These are phyloP conservation scores for Emericellopsis cladophorae DNA, from an alignment of 2,329 filamentous ascomycete genomes.

Conservation along the genomic window DNA sequence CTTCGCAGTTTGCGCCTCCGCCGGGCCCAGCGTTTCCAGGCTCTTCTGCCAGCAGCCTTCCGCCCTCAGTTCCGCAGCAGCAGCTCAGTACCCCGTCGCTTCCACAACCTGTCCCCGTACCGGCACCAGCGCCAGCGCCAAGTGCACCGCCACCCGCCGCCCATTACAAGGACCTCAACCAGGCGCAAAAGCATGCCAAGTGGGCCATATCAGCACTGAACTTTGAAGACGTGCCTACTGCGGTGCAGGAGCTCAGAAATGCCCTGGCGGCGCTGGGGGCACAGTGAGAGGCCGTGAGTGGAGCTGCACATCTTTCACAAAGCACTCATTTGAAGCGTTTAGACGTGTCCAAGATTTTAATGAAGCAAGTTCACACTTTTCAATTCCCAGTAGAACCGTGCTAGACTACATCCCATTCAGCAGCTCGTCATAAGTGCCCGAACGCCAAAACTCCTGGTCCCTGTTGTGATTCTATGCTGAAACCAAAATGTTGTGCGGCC, in stretches of 20 bases:
- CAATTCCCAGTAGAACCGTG: no score
- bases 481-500: background rate
- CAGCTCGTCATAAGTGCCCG: no score
- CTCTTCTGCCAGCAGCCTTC: constrained; percentile 1
- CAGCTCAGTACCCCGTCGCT: background rate
- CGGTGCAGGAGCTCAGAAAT: constrained; percentile 68
- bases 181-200: constrained; percentile 88
- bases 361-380: background rate
- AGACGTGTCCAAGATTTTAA: background rate
- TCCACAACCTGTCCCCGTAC: constrained; percentile 2
- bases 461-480: background rate
- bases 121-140: constrained; percentile 4
- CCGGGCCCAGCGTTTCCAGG: constrained; percentile 7
- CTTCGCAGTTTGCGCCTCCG: constrained; percentile 10
- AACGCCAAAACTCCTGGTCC: no score
- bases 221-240: constrained; percentile 89
- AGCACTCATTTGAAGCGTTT: no score
- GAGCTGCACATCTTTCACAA: no score
- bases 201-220: constrained; percentile 96
- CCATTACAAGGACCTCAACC: constrained; percentile 48
- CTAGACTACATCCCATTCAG: no score
- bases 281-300: constrained; percentile 7
- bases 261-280: constrained; percentile 63
- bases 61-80: background rate
- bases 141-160: constrained; percentile 4